Conservation (phyloP, 352 stramenopile species). For the Pythium sp. region DNA sequence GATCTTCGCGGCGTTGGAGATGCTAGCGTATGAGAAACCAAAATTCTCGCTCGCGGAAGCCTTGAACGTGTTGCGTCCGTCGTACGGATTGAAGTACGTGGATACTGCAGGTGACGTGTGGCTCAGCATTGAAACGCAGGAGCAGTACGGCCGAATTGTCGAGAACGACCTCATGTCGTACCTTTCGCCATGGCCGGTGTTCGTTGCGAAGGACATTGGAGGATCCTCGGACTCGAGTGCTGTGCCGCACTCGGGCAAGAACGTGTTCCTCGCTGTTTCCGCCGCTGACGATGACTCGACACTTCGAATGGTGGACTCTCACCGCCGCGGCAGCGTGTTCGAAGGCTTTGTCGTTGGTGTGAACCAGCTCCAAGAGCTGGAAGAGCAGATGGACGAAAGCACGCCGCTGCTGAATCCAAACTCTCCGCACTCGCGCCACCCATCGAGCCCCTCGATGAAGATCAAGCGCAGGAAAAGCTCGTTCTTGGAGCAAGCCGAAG, state of each 20-base stretch:
- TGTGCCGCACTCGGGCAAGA: conserved; percentile 41
- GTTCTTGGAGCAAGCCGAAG: conserved; percentile 65
- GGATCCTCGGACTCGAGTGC: conserved; percentile 13
- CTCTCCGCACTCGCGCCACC: conserved; percentile 21
- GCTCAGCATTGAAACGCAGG: conserved; percentile 80
- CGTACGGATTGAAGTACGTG: conserved; percentile 73
- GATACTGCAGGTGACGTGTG: conserved; percentile 60
- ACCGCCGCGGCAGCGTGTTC: conserved; percentile 57
- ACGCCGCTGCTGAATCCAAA: conserved; percentile 53
- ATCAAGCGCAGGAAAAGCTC: conserved; percentile 67
- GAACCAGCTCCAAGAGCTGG: conserved; percentile 61
- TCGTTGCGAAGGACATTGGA: conserved; percentile 64
- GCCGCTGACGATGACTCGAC: conserved; percentile 73
- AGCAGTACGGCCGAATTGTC: conserved; percentile 57
- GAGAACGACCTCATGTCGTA: conserved; percentile 52
- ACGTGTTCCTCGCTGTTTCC: conserved; percentile 77
- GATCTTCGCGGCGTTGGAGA: conserved; percentile 80
- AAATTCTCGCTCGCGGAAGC: conserved; percentile 84
- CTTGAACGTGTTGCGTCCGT: conserved; percentile 77
- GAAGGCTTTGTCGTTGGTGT: conserved; percentile 84
- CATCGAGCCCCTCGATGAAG: conserved; percentile 32
- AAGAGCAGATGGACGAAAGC: conserved; percentile 37
- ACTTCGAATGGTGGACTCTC: conserved; percentile 59
- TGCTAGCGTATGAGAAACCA: conserved; percentile 79
- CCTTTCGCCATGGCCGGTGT: conserved; percentile 72